Conservation (phyloP, 2,329 filamentous ascomycete genomes). For the Penicillium sp. region DNA sequence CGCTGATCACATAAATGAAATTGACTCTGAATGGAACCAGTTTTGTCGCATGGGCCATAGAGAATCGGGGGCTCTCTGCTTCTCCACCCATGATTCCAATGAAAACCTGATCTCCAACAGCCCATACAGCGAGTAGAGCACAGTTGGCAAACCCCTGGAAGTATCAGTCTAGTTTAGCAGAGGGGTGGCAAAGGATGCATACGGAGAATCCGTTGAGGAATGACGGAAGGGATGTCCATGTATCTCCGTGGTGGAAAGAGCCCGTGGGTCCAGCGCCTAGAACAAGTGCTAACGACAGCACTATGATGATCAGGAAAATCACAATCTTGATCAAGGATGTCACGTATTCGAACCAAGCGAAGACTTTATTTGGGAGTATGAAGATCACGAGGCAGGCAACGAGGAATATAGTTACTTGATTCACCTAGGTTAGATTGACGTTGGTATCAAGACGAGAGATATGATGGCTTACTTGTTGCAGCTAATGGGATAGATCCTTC, state of each 20-base stretch:
- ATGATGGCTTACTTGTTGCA: background rate
- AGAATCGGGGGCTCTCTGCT: constrained; percentile 37
- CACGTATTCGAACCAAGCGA: constrained; percentile 42
- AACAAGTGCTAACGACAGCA: constrained; percentile 41
- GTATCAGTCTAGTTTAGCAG: background rate
- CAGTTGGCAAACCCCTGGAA: constrained; percentile 34
- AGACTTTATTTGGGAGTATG: constrained; percentile 31
- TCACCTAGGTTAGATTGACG: background rate
- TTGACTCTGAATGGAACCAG: constrained; percentile 35
- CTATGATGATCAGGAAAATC: constrained; percentile 39
- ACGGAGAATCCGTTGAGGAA: constrained; percentile 39
- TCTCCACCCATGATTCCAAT: constrained; percentile 41
- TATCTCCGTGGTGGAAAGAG: constrained; percentile 32
- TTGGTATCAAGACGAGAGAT: background rate
- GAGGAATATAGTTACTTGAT: constrained; percentile 22
- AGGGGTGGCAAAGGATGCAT: background rate
- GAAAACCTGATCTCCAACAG: constrained; percentile 35
- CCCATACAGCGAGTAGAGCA: constrained; percentile 32
- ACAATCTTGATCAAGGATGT: constrained; percentile 42
- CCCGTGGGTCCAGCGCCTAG: constrained; percentile 43
- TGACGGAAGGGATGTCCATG: constrained; percentile 33
- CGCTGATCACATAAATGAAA: constrained; percentile 32
- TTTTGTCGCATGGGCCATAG: constrained; percentile 34
- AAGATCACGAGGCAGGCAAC: constrained; percentile 25
- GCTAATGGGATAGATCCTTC: constrained; percentile 5